phyloP scores from a whole-genome alignment of 73 alveolate genomes.

The Blepharisma japonicum region DNA sequence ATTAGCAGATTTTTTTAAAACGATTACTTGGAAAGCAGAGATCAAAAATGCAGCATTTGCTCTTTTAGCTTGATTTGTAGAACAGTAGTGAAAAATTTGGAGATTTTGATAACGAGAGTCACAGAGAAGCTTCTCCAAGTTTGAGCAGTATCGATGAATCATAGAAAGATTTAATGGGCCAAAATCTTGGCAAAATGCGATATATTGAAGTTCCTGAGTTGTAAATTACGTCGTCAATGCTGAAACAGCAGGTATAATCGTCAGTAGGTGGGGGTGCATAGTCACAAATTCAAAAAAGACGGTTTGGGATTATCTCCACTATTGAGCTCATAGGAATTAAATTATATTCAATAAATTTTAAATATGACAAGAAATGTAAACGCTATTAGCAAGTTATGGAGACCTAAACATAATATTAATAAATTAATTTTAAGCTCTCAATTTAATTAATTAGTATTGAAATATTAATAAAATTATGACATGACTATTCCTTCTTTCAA shows the following conservation, averaged over 20 bases:
- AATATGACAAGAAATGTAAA: too few relatives aligned
- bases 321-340: neutral
- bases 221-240: slow-evolving; percentile 72
- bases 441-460: too few relatives aligned
- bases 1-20: slow-evolving; percentile 71
- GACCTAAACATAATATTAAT: too few relatives aligned
- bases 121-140: slow-evolving; percentile 55
- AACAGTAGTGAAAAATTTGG: slow-evolving; percentile 68
- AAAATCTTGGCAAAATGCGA: slow-evolving; percentile 73
- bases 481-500: too few relatives aligned
- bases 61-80: slow-evolving; percentile 60
- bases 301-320: slow-evolving; percentile 45
- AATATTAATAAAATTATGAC: too few relatives aligned
- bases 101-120: slow-evolving; percentile 35
- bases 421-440: too few relatives aligned
- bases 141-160: slow-evolving; percentile 63
- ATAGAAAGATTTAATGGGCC: slow-evolving; percentile 77
- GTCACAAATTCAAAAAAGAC: slow-evolving; percentile 82
- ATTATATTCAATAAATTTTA: too few relatives aligned
- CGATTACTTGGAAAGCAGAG: slow-evolving; percentile 85
- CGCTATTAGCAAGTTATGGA: too few relatives aligned
- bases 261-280: slow-evolving; percentile 68
- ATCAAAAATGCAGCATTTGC: slow-evolving; percentile 85
- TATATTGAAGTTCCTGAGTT: slow-evolving; percentile 64
- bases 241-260: slow-evolving; percentile 79